These are phyloP conservation scores for Hirsutella minnesotensis DNA, from an alignment of 2,329 filamentous ascomycete genomes.

Conservation along the genomic window DNA sequence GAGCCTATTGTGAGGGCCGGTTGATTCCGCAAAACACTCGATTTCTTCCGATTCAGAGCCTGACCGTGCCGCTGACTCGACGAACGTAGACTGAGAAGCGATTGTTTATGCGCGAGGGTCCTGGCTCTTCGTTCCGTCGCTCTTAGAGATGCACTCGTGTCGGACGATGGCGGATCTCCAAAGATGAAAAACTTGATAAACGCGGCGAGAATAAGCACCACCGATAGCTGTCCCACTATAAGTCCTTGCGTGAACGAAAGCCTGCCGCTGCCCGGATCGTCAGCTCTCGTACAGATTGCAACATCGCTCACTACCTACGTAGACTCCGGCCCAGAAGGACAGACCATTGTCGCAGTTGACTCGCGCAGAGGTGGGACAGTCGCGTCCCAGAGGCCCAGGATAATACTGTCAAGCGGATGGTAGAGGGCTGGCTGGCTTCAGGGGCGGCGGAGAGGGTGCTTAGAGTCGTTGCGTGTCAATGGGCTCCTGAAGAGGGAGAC, in stretches of 20 bases:
- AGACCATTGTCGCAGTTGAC: not conserved
- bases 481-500: too few species aligned
- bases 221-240: constrained; percentile 82
- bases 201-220: constrained; percentile 79
- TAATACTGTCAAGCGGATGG: too few species aligned
- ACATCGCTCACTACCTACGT: not conserved
- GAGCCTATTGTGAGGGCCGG: constrained; percentile 80
- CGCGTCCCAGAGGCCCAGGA: too few species aligned
- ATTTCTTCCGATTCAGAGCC: constrained; percentile 51
- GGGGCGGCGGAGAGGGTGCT: too few species aligned
- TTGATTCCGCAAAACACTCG: constrained; percentile 59
- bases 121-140: constrained; percentile 63
- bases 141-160: constrained; percentile 64
- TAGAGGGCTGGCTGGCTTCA: too few species aligned
- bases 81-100: constrained; percentile 51
- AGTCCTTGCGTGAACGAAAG: constrained; percentile 90
- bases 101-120: constrained; percentile 65
- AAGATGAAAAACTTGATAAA: constrained; percentile 99
- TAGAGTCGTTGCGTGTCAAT: too few species aligned
- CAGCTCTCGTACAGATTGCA: not conserved
- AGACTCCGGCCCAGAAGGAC: not conserved
- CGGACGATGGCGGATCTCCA: constrained; percentile 77
- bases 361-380: too few species aligned
- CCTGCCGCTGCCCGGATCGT: constrained; percentile 26
- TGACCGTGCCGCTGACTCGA: constrained; percentile 27